Evolutionary conservation across 2,329 filamentous ascomycete species (phyloP), one percentile per base, ranked within the genome.

Genomic region (Aspergillus quadrilineatus): DNA sequence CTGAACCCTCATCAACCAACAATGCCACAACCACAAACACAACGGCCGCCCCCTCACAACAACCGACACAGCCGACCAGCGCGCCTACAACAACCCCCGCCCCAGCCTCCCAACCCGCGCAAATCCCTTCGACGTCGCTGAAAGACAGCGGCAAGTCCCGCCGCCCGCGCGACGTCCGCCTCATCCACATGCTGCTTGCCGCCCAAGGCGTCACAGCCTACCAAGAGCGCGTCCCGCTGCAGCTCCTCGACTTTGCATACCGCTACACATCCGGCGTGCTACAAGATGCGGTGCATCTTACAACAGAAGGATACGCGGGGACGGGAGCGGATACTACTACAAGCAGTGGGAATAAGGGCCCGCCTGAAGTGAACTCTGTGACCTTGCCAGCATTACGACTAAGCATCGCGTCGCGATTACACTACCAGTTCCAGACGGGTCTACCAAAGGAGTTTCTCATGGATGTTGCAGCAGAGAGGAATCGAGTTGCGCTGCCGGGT

Each of bases 371-470:
- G 10, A 79, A 77, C 37, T 77, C 77, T 12, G 77, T 88, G n/a
- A 80, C 77, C 22, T 70, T 87, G 10, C 77, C 80, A 30, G 82
- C 83, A 53, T 67, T 89, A 47, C 75, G 85, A 28, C 79, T 87
- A 57, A 84, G 84, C 3, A 85, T 88, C 52, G 81, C 81, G 2
- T 82, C 80, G 44, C 75, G 85, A 14, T 74, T 85, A 50, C 80
- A 84, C 53, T 82, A 85, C 63, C 82, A 85, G 65, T 88, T 87
- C 65, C 79, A 81, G 60, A 75, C 80, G 0, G 77, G 77, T 0
- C 64, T 88, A 60, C 82, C 84, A 0, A 87, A 87, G 66, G 85
- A 87, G 63, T 86, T 83, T 57, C 73, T 86, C 65, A 75, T 80
- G 62, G 82, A 85, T 67, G 71, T 86, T 29, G 85, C 82, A 12